These are phyloP conservation scores for Thielaviopsis cerberus DNA, from an alignment of 2,329 filamentous ascomycete species.

Conservation along the genomic window DNA sequence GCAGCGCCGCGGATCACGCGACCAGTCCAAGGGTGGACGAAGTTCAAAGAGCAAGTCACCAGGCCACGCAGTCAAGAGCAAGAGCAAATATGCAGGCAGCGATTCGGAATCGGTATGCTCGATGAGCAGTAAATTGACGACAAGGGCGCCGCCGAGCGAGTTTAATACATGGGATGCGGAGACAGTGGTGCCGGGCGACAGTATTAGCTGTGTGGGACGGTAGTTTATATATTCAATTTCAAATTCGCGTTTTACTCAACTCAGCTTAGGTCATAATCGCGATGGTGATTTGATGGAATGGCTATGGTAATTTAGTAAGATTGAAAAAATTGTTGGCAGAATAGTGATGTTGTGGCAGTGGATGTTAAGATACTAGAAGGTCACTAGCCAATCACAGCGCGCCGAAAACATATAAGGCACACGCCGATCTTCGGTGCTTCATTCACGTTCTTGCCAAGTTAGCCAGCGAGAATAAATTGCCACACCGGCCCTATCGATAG, in stretches of 20 bases:
- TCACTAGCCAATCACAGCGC: too few relatives aligned
- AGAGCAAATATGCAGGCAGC: constrained; percentile 1
- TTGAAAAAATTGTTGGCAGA: too few relatives aligned
- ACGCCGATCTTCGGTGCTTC: background rate
- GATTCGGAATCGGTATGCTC: constrained; percentile 1
- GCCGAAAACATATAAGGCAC: background rate
- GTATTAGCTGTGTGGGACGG: constrained; percentile 40
- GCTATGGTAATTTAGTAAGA: too few relatives aligned
- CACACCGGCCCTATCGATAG: too few relatives aligned
- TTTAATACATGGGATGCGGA: constrained; percentile 25
- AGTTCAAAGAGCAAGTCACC: constrained; percentile 4
- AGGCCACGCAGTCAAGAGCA: background rate
- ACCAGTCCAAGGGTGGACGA: background rate
- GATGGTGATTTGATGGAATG: too few relatives aligned
- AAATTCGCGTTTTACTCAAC: background rate
- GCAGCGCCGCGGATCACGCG: background rate
- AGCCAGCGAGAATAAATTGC: too few relatives aligned
- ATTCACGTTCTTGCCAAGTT: background rate
- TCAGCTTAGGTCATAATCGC: too few relatives aligned
- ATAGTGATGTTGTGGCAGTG: too few relatives aligned
- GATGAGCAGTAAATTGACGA: constrained; percentile 18
- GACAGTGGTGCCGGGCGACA: constrained; percentile 41
- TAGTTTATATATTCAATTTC: background rate
- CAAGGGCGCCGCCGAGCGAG: constrained; percentile 24
- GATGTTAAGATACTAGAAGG: too few relatives aligned